phyloP scores from a whole-genome alignment of 495 filamentous ascomycete species.

The Podospora didyma region DNA sequence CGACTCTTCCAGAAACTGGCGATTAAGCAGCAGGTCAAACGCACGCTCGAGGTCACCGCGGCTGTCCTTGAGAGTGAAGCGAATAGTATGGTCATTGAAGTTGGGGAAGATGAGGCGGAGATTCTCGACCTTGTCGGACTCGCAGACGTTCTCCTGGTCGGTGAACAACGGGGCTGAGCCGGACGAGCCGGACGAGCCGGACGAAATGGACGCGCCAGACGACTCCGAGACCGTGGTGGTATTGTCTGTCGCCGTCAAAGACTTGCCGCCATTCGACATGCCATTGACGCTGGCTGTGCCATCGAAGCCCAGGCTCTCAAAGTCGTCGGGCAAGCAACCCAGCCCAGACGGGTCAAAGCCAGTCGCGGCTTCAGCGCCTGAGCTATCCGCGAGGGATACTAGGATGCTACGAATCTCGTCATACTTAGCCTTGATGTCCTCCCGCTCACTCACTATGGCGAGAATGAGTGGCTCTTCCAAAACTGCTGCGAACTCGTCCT shows the following conservation, averaged over 20 bases:
- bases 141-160: slow-evolving; percentile 40
- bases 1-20: slow-evolving; percentile 63
- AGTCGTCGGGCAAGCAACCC: slow-evolving; percentile 27
- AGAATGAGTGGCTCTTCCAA: slow-evolving; percentile 30
- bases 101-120: slow-evolving; percentile 68
- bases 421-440: slow-evolving; percentile 66
- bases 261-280: slow-evolving; percentile 1
- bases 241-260: slow-evolving; percentile 13
- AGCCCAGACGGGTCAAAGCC: slow-evolving; percentile 78
- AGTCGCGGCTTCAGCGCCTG: slow-evolving; percentile 59
- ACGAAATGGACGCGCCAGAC: slow-evolving; percentile 16
- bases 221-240: slow-evolving; percentile 29
- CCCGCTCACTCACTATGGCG: slow-evolving; percentile 32
- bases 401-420: slow-evolving; percentile 58
- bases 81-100: slow-evolving; percentile 59
- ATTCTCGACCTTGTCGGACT: slow-evolving; percentile 51
- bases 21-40: slow-evolving; percentile 77
- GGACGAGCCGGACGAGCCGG: slow-evolving; percentile 16
- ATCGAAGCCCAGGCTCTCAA: slow-evolving; percentile 10
- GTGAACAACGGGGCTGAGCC: slow-evolving; percentile 26
- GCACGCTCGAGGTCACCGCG: slow-evolving; percentile 60
- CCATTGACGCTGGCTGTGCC: slow-evolving; percentile 16
- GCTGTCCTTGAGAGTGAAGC: slow-evolving; percentile 59
- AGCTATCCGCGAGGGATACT: slow-evolving; percentile 54
- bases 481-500: slow-evolving; percentile 26